These are phyloP conservation scores for Chytriomyces hyalinus DNA, from an alignment of 192 early-diverging fungal genomes.

Conservation along the genomic window DNA sequence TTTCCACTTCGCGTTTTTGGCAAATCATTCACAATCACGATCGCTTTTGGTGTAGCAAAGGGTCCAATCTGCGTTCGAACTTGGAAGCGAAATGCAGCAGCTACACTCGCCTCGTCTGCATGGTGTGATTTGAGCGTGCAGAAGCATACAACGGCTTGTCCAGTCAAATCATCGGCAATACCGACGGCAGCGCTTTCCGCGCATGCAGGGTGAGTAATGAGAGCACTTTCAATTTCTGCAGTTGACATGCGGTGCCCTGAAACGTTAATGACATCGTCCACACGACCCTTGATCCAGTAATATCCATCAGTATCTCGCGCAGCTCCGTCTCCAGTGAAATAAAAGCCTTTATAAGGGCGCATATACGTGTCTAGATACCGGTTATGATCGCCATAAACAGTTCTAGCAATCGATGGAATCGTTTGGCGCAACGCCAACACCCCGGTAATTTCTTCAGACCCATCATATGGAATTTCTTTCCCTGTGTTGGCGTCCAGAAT, in stretches of 20 bases:
- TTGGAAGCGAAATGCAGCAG: slow-evolving; percentile 70
- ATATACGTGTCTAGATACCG: slow-evolving; percentile 94
- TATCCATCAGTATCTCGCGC: slow-evolving; percentile 91
- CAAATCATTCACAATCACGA: slow-evolving; percentile 84
- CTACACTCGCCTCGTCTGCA: slow-evolving; percentile 52
- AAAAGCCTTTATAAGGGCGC: slow-evolving; percentile 86
- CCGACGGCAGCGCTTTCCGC: slow-evolving; percentile 93
- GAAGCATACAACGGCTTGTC: slow-evolving; percentile 89
- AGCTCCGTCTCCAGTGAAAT: slow-evolving; percentile 96
- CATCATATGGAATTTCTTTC: slow-evolving; percentile 62
- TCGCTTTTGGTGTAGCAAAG: slow-evolving; percentile 87
- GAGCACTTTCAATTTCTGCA: slow-evolving; percentile 91
- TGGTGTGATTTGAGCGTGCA: slow-evolving; percentile 74
- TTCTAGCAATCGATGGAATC: slow-evolving; percentile 92
- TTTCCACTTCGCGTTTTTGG: slow-evolving; percentile 97
- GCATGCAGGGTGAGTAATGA: slow-evolving; percentile 75
- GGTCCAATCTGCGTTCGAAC: slow-evolving; percentile 91
- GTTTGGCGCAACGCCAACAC: slow-evolving; percentile 85
- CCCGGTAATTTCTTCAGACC: slow-evolving; percentile 87
- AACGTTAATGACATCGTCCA: slow-evolving; percentile 92
- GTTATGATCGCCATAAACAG: slow-evolving; percentile 88
- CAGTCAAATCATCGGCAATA: slow-evolving; percentile 85
- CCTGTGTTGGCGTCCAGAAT: slow-evolving; percentile 87
- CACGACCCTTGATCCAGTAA: slow-evolving; percentile 94
- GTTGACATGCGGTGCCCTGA: slow-evolving; percentile 93